Evolutionary conservation across 768 basidiomycete genomes (phyloP), one percentile per base, ranked within the genome.

Genomic region (Boletus rufocinnamomeus): DNA sequence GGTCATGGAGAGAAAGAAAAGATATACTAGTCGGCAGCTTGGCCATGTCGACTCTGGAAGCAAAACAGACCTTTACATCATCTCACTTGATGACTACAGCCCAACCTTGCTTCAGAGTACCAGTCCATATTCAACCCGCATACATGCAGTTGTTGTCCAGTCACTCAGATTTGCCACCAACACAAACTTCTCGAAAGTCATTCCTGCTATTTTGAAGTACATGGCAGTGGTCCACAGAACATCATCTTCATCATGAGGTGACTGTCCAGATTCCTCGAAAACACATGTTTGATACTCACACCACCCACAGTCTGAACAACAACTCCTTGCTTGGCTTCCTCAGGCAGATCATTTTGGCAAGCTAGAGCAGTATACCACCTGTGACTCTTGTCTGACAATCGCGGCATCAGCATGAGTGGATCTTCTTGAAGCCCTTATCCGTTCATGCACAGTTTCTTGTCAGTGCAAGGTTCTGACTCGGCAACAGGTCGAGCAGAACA

Each of bases 231-330:
- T 0, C 79, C 80, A 11, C 77, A 80, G 59, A 91, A 89, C 66
- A 70, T 93, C 17, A 66, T 93, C 1, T 83, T 91, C 63, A 85
- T 93, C 63, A 91, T 90, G 89, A 91, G 92, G 82, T 77, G 50
- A 56, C 65, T 55, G 6, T 32, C 13, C 8, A 16, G 30, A 23
- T 41, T 32, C 17, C 8, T 49, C 48, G 34, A 32, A 48, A 6
- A 17, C 51, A 55, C 53, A 2, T 25, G 19, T 16, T n/a, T 1
- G 19, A 41, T 21, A 45, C 48, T 58, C 40, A 54, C 46, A 69
- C 62, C 61, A 6, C 43, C 17, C 14, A 4, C 21, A 87, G 86
- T 3, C 63, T 92, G 59, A 89, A 87, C 68, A 77, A 79, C 54
- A 84, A 76, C 61, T 83, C 79, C 6, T 89, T 65, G 78, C 79